Evolutionary conservation across 2,329 filamentous ascomycete species (phyloP).

Genomic region (Cercospora beticola): DNA sequence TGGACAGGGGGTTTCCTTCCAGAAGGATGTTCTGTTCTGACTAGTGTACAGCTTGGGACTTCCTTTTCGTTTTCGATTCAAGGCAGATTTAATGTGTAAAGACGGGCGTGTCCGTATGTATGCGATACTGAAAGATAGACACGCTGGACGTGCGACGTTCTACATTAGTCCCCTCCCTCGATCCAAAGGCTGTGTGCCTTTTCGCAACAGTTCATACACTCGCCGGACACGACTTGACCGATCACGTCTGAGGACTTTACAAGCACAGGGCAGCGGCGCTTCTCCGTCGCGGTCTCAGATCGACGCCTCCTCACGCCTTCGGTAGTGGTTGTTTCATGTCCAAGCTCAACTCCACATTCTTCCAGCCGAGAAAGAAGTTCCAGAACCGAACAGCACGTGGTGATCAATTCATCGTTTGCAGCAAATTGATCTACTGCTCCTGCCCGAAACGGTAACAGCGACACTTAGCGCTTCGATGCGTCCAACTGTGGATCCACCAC

Average conservation of each 20-base stretch:
- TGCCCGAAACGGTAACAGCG: not conserved
- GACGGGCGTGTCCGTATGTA: not conserved
- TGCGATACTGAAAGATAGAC: not conserved
- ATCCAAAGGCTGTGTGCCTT: too few relatives aligned
- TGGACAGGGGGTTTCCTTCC: not conserved
- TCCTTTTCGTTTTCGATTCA: not conserved
- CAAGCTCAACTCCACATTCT: not conserved
- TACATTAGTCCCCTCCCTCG: not conserved
- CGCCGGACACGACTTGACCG: too few relatives aligned
- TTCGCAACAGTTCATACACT: too few relatives aligned
- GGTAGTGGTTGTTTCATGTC: not conserved
- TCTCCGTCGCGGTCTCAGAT: too few relatives aligned
- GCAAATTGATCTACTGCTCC: not conserved
- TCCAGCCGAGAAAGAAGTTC: not conserved
- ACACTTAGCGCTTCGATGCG: not conserved
- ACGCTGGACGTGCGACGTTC: not conserved
- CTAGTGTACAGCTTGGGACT: not conserved
- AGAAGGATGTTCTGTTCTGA: not conserved
- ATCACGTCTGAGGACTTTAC: too few relatives aligned
- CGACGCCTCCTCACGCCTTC: too few relatives aligned
- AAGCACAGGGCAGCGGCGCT: too few relatives aligned
- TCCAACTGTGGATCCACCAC: too few relatives aligned
- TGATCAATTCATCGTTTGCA: not conserved
- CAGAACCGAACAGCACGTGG: not conserved
- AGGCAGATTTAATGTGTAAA: not conserved